Evolutionary conservation across 192 early-diverging fungal genomes (phyloP).

Genomic region (Podila epigama): DNA sequence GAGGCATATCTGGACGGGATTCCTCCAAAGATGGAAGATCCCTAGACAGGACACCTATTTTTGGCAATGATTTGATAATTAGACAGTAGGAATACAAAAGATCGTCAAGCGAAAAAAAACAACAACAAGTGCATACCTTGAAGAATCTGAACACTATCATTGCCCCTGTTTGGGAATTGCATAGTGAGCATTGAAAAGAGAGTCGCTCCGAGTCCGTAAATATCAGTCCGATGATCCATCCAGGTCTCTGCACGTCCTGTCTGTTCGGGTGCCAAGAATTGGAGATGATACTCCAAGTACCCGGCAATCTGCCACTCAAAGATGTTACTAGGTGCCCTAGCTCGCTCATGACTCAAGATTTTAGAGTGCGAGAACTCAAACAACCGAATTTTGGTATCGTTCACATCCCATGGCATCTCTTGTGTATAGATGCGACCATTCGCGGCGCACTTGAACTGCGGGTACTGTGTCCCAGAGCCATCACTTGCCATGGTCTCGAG

Average conservation of each 20-base stretch:
- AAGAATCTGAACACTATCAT: constrained; percentile 39
- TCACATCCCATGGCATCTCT: constrained; percentile 8
- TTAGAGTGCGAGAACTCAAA: constrained; percentile 45
- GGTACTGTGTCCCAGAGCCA: background rate
- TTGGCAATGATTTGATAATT: background rate
- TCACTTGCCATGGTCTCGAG: background rate
- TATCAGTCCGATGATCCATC: constrained; percentile 49
- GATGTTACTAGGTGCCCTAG: constrained; percentile 40
- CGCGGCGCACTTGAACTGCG: background rate
- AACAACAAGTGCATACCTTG: constrained; percentile 33
- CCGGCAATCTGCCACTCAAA: constrained; percentile 46
- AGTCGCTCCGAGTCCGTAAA: constrained; percentile 34
- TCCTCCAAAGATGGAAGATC: constrained; percentile 24
- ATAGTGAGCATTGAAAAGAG: constrained; percentile 36
- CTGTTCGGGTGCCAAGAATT: constrained; percentile 41
- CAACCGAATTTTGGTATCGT: constrained; percentile 28
- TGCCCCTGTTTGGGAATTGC: constrained; percentile 44
- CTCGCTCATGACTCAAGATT: constrained; percentile 43
- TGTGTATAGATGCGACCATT: background rate
- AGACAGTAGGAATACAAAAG: background rate
- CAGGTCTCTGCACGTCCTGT: constrained; percentile 47
- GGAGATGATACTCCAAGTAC: constrained; percentile 38
- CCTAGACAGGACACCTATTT: constrained; percentile 27
- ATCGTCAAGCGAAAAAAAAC: background rate
- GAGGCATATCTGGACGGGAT: constrained; percentile 42